phyloP scores from a whole-genome alignment of 2,329 filamentous ascomycete genomes.

The Albophoma yamanashiensis region DNA sequence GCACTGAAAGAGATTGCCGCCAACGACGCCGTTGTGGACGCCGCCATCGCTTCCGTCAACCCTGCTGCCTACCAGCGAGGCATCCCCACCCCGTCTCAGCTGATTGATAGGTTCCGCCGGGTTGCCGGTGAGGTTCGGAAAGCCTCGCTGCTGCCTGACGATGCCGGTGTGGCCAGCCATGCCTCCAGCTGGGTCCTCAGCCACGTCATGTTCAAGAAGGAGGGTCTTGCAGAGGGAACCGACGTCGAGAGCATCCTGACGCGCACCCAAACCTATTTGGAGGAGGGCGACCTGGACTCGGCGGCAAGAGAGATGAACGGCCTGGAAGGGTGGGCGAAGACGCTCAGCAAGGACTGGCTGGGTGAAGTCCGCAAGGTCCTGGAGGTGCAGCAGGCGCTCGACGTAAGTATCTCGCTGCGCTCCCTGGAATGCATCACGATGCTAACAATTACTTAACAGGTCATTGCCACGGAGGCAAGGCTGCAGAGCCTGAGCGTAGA shows the following conservation, averaged over 20 bases:
- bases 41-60: constrained; percentile 94
- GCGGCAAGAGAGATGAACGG: constrained; percentile 94
- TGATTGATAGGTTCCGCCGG: constrained; percentile 91
- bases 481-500: constrained; percentile 81
- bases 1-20: constrained; percentile 86
- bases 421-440: neutral
- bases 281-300: constrained; percentile 85
- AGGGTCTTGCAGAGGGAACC: constrained; percentile 67
- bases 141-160: constrained; percentile 81
- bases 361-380: constrained; percentile 82
- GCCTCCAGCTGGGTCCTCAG: constrained; percentile 82
- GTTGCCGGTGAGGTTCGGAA: constrained; percentile 91
- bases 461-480: constrained; percentile 82
- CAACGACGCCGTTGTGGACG: constrained; percentile 77
- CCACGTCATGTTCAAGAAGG: constrained; percentile 95
- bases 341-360: constrained; percentile 88
- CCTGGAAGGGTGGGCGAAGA: constrained; percentile 89
- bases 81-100: constrained; percentile 69
- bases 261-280: constrained; percentile 77
- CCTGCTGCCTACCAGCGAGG: constrained; percentile 88
- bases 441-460: constrained; percentile 32
- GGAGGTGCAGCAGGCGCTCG: constrained; percentile 91
- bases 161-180: constrained; percentile 90
- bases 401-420: constrained; percentile 50
- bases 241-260: constrained; percentile 93